phyloP scores from a whole-genome alignment of 495 filamentous ascomycete species.

The Gamarada debralockiae region DNA sequence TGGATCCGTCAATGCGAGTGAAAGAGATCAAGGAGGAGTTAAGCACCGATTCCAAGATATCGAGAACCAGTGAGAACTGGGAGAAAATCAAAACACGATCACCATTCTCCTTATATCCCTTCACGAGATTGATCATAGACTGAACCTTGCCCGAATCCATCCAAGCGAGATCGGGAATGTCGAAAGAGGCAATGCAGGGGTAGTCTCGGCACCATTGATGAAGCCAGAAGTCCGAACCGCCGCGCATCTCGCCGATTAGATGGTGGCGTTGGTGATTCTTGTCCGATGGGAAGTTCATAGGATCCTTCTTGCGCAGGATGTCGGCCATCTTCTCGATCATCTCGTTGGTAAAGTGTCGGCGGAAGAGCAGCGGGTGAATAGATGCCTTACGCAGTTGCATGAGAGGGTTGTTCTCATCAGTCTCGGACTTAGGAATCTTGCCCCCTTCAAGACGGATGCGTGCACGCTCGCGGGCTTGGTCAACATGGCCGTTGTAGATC shows the following conservation, averaged over 20 bases:
- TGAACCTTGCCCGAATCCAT: slow-evolving; percentile 90
- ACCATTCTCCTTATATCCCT: slow-evolving; percentile 70
- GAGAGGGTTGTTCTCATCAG: slow-evolving; percentile 66
- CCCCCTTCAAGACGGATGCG: slow-evolving; percentile 28
- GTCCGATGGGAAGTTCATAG: slow-evolving; percentile 40
- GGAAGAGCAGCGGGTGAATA: slow-evolving; percentile 86
- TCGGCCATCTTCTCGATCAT: slow-evolving; percentile 75
- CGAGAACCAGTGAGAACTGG: slow-evolving; percentile 86
- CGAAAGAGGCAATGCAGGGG: slow-evolving; percentile 62
- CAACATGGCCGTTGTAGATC: slow-evolving; percentile 62
- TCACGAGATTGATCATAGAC: slow-evolving; percentile 68
- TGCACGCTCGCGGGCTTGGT: slow-evolving; percentile 30
- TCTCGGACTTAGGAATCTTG: slow-evolving; percentile 24
- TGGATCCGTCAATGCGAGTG: slow-evolving; percentile 80
- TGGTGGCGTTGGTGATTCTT: slow-evolving; percentile 42
- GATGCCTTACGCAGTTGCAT: slow-evolving; percentile 91
- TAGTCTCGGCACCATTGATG: slow-evolving; percentile 71
- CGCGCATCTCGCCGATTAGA: slow-evolving; percentile 67
- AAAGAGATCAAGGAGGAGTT: slow-evolving; percentile 69
- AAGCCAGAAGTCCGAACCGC: slow-evolving; percentile 78
- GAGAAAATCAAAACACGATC: slow-evolving; percentile 88
- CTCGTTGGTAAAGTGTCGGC: slow-evolving; percentile 70
- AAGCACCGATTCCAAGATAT: slow-evolving; percentile 81
- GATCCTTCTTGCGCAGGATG: slow-evolving; percentile 62
- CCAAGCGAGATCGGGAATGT: slow-evolving; percentile 73